Percentiles rank a stretch among this genome's conserved stretches.
Conservation (phyloP, 192 early-diverging fungal genomes). For the Mortierella antarctica region DNA sequence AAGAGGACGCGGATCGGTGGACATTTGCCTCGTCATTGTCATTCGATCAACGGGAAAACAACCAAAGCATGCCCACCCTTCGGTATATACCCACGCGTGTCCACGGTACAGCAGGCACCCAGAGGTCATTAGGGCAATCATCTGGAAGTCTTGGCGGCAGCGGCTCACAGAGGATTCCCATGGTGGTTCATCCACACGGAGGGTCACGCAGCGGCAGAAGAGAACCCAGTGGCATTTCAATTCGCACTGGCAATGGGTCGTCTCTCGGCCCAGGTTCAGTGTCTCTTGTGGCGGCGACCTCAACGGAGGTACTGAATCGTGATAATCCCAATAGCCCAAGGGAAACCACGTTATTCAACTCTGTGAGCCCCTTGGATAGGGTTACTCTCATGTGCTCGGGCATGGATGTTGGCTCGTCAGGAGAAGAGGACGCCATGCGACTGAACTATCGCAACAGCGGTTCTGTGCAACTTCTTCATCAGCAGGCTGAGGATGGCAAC, state of each 20-base stretch:
- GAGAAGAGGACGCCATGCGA: slow-evolving; percentile 10
- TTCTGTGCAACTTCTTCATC: slow-evolving; percentile 16
- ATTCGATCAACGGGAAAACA: slow-evolving; percentile 45
- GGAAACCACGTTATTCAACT: slow-evolving; percentile 46
- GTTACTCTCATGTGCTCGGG: slow-evolving; percentile 54
- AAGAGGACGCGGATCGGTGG: slow-evolving; percentile 56
- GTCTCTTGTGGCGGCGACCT: slow-evolving; percentile 16
- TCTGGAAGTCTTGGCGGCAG: slow-evolving; percentile 34
- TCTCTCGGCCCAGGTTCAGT: slow-evolving; percentile 25
- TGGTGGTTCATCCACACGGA: slow-evolving; percentile 30
- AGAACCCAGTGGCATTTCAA: slow-evolving; percentile 28
- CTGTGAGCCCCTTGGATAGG: slow-evolving; percentile 60
- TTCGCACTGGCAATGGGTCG: slow-evolving; percentile 35
- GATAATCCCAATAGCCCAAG: slow-evolving; percentile 25
- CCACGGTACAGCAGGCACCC: slow-evolving; percentile 24
- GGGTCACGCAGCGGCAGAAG: slow-evolving; percentile 3
- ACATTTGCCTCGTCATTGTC: slow-evolving; percentile 55
- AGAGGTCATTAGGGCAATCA: slow-evolving; percentile 36
- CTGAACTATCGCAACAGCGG: slow-evolving; percentile 9
- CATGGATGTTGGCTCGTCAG: slow-evolving; percentile 12
- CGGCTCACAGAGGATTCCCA: slow-evolving; percentile 31
- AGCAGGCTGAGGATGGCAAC: not conserved
- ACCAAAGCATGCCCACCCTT: slow-evolving; percentile 34
- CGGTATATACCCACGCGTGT: slow-evolving; percentile 53
- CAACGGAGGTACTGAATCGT: slow-evolving; percentile 21